Conservation (phyloP, 768 basidiomycete genomes). For the Leccinum broughii region DNA sequence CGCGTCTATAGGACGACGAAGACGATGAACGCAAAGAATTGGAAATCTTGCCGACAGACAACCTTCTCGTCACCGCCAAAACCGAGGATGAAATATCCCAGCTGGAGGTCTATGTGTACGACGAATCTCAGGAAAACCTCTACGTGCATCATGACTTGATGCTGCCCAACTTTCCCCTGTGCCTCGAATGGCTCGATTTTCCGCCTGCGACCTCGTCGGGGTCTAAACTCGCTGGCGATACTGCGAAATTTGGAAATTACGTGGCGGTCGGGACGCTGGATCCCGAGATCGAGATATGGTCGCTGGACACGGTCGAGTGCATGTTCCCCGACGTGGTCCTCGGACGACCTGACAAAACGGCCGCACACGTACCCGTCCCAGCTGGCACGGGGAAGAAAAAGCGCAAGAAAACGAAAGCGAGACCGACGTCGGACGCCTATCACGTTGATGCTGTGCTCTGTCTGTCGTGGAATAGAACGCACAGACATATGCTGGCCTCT, state of each 20-base stretch:
- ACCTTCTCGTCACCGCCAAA: conserved; percentile 89
- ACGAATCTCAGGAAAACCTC: conserved; percentile 86
- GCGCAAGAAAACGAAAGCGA: conserved; percentile 79
- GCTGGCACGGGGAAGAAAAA: conserved; percentile 97
- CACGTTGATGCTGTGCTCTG: conserved; percentile 95
- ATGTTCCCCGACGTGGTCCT: conserved; percentile 93
- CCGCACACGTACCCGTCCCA: conserved; percentile 74
- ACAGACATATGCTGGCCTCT: conserved; percentile 89
- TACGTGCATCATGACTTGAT: conserved; percentile 98
- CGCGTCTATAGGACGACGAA: conserved; percentile 42
- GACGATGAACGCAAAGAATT: conserved; percentile 87
- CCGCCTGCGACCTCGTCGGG: conserved; percentile 60
- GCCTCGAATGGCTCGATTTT: conserved; percentile 99
- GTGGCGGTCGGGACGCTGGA: conserved; percentile 97
- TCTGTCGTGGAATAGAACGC: conserved; percentile 88
- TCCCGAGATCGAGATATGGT: conserved; percentile 99
- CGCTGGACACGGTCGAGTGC: conserved; percentile 87
- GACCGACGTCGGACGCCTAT: conserved; percentile 58
- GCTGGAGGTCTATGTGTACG: conserved; percentile 94
- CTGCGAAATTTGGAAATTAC: conserved; percentile 69
- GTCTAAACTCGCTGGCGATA: conserved; percentile 32
- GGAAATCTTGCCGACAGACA: conserved; percentile 87
- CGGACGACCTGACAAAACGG: conserved; percentile 83
- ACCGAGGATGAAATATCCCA: conserved; percentile 97
- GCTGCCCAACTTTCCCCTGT: conserved; percentile 96